A percentile compares a stretch with the other conserved stretches of the same genome.
Conservation (phyloP, 768 basidiomycete genomes). For the Tricholoma saponaceum region DNA sequence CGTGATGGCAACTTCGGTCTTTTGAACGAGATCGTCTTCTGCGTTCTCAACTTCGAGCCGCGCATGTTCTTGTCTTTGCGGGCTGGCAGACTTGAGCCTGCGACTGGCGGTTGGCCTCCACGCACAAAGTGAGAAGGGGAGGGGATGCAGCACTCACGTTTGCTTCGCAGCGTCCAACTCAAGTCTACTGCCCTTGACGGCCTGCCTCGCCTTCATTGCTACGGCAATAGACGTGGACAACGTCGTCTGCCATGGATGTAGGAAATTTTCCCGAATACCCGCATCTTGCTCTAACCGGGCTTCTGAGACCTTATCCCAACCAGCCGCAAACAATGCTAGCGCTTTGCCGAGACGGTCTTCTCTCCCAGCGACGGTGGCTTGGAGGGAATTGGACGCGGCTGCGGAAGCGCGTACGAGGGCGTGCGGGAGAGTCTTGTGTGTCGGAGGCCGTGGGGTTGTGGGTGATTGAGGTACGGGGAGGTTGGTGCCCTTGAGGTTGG, state of each 20-base stretch:
- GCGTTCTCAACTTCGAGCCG: constrained; percentile 90
- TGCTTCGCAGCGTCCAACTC: constrained; percentile 93
- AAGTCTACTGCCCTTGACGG: constrained; percentile 72
- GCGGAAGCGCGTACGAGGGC: constrained; percentile 84
- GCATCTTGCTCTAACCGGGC: constrained; percentile 82
- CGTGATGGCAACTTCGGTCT: constrained; percentile 95
- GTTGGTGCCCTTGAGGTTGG: constrained; percentile 85
- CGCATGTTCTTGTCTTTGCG: constrained; percentile 85
- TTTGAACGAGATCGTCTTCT: constrained; percentile 94
- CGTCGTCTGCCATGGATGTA: constrained; percentile 86
- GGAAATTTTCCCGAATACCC: constrained; percentile 59
- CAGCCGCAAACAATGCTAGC: constrained; percentile 71
- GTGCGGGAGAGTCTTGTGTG: constrained; percentile 97
- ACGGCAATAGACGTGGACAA: constrained; percentile 78
- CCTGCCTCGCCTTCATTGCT: constrained; percentile 89
- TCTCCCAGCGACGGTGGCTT: constrained; percentile 35
- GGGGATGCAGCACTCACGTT: constrained; percentile 52
- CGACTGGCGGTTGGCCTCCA: background rate
- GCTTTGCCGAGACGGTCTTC: constrained; percentile 76
- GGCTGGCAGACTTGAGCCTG: constrained; percentile 76
- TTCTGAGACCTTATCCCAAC: constrained; percentile 77
- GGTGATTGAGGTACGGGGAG: constrained; percentile 67
- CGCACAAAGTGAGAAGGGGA: background rate
- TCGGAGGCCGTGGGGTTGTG: constrained; percentile 47
- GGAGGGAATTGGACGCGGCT: constrained; percentile 46